phyloP scores from a whole-genome alignment of 768 basidiomycete genomes.

The Lactifluus hygrophoroides region DNA sequence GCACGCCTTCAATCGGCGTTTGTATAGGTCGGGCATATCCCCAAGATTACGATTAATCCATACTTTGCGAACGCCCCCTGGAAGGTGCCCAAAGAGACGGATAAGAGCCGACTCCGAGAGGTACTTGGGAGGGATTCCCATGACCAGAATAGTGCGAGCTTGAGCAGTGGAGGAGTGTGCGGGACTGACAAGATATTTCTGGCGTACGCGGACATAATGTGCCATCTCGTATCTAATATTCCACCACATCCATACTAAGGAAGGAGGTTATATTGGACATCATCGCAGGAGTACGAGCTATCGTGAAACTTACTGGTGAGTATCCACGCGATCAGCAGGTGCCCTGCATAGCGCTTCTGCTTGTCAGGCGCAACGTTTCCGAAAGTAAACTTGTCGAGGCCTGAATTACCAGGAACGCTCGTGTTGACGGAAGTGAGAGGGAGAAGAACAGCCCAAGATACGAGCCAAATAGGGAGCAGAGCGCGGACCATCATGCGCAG shows the following conservation, averaged over 20 bases:
- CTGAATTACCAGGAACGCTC: slow-evolving; percentile 34
- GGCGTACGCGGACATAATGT: slow-evolving; percentile 72
- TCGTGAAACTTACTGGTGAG: slow-evolving; percentile 58
- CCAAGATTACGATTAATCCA: slow-evolving; percentile 92
- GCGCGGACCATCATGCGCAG: slow-evolving; percentile 75
- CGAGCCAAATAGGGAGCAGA: slow-evolving; percentile 82
- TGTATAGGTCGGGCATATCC: slow-evolving; percentile 76
- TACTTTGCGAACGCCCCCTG: slow-evolving; percentile 83
- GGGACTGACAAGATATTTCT: slow-evolving; percentile 70
- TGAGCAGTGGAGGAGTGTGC: slow-evolving; percentile 70
- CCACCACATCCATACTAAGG: slow-evolving; percentile 75
- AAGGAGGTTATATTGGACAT: not conserved
- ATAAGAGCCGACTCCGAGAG: slow-evolving; percentile 61
- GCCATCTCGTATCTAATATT: slow-evolving; percentile 75
- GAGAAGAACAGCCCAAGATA: slow-evolving; percentile 82
- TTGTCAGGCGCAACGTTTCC: slow-evolving; percentile 62
- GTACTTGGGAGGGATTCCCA: slow-evolving; percentile 76
- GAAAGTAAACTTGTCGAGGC: slow-evolving; percentile 67
- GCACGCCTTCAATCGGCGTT: slow-evolving; percentile 64
- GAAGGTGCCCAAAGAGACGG: slow-evolving; percentile 67
- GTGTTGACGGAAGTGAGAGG: slow-evolving; percentile 63
- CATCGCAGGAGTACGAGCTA: not conserved
- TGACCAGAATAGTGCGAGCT: slow-evolving; percentile 85
- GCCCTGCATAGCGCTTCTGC: slow-evolving; percentile 63
- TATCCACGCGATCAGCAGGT: slow-evolving; percentile 67